phyloP scores from a whole-genome alignment of 352 stramenopile species.

The Aphanomyces euteiches region DNA sequence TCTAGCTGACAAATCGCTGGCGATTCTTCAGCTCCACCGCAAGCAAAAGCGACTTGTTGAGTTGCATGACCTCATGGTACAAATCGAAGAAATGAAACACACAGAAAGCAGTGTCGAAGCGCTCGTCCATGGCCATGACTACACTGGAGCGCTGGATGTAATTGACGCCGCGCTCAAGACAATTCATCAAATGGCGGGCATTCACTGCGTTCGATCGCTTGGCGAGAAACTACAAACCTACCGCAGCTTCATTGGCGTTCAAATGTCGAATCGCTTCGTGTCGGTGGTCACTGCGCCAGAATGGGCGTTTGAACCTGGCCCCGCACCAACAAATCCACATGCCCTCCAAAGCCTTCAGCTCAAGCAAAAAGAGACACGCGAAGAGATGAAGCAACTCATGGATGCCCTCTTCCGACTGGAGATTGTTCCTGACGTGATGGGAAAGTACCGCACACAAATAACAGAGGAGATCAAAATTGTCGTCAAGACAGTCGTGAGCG shows the following conservation, averaged over 20 bases:
- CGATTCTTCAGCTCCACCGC: conserved; percentile 82
- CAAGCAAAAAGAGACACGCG: conserved; percentile 39
- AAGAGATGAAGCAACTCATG: conserved; percentile 53
- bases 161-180: conserved; percentile 71
- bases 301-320: conserved; percentile 62
- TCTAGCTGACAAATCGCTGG: conserved; percentile 77
- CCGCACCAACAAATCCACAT: conserved; percentile 12
- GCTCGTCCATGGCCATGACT: conserved; percentile 81
- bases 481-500: conserved; percentile 84
- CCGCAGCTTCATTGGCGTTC: conserved; percentile 58
- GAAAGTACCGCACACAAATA: conserved; percentile 72
- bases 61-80: conserved; percentile 73
- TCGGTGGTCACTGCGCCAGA: conserved; percentile 72
- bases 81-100: conserved; percentile 83
- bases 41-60: conserved; percentile 77
- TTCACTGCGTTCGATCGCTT: conserved; percentile 67
- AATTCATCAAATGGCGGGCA: conserved; percentile 68
- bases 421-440: conserved; percentile 58
- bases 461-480: conserved; percentile 86
- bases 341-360: conserved; percentile 30
- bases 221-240: conserved; percentile 76
- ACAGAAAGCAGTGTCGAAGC: conserved; percentile 76
- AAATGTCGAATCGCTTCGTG: conserved; percentile 80
- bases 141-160: conserved; percentile 67
- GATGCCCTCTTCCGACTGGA: conserved; percentile 77